Conservation (phyloP, 495 filamentous ascomycete genomes). For the Neurospora hispaniola region DNA sequence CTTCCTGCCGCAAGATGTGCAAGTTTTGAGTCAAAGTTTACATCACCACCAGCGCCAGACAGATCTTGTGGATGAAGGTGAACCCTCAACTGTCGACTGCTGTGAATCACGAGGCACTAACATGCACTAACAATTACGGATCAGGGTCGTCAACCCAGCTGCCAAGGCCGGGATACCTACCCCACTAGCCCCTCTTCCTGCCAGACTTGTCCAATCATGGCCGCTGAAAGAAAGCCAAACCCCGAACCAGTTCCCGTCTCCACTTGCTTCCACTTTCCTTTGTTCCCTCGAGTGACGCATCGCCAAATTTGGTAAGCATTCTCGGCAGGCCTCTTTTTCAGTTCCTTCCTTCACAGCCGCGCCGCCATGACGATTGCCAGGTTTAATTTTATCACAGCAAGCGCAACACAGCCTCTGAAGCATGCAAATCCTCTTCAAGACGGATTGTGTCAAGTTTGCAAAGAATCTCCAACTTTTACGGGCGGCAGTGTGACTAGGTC, state of each 20-base stretch:
- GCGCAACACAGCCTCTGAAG: not conserved
- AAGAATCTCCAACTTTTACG: not conserved
- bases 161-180: not conserved
- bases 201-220: not conserved
- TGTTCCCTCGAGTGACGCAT: not conserved
- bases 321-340: not conserved
- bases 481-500: not conserved
- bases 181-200: not conserved
- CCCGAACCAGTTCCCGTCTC: not conserved
- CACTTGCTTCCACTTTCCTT: not conserved
- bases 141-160: not conserved
- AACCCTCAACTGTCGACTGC: not conserved
- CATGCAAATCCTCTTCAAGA: not conserved
- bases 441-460: not conserved
- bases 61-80: not conserved
- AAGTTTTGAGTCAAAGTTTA: not conserved
- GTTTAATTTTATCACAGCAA: not conserved
- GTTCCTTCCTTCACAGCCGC: not conserved
- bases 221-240: not conserved
- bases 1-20: not conserved
- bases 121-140: not conserved
- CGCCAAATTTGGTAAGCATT: not conserved
- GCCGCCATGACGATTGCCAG: not conserved
- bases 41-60: not conserved
- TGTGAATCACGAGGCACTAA: not conserved